Conservation (phyloP, 2,329 filamentous ascomycete species). For the Septoria petroselini region DNA sequence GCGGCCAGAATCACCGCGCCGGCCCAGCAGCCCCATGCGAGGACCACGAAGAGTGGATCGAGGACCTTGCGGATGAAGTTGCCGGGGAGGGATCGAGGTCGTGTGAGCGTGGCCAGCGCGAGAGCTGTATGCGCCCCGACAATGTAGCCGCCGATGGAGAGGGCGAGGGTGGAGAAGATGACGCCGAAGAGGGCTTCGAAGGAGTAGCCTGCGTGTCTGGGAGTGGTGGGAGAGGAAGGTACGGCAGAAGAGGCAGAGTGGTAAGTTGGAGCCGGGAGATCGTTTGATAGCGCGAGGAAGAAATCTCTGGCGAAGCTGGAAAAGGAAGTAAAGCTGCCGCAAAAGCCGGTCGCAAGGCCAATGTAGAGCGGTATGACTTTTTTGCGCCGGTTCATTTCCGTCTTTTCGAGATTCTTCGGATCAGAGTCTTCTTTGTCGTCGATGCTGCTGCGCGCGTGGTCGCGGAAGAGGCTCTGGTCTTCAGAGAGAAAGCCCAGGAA, state of each 20-base stretch:
- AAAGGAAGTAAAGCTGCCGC: constrained; percentile 86
- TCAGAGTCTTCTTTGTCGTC: constrained; percentile 34
- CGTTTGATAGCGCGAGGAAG: constrained; percentile 76
- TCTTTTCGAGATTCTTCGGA: constrained; percentile 39
- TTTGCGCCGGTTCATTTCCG: constrained; percentile 55
- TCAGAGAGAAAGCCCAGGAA: constrained; percentile 83
- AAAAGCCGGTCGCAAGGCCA: constrained; percentile 81
- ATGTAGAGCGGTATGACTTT: constrained; percentile 88
- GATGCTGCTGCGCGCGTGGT: constrained; percentile 58
- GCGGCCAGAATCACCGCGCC: constrained; percentile 69
- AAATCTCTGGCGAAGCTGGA: constrained; percentile 78
- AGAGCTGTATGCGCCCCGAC: constrained; percentile 73
- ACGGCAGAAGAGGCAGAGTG: constrained; percentile 35
- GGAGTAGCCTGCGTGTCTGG: constrained; percentile 70
- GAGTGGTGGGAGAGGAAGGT: constrained; percentile 33
- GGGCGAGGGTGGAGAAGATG: constrained; percentile 65
- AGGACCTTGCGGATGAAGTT: constrained; percentile 56
- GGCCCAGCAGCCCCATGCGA: constrained; percentile 74
- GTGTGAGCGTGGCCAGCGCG: constrained; percentile 56
- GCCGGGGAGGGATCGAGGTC: constrained; percentile 60
- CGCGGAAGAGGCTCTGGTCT: constrained; percentile 70
- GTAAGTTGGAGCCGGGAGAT: constrained; percentile 56
- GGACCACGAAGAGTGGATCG: constrained; percentile 60
- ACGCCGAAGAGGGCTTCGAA: constrained; percentile 78
- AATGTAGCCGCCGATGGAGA: constrained; percentile 67